Evolutionary conservation across 441 rosid genomes (phyloP).

Genomic region (Viola pubescens): DNA sequence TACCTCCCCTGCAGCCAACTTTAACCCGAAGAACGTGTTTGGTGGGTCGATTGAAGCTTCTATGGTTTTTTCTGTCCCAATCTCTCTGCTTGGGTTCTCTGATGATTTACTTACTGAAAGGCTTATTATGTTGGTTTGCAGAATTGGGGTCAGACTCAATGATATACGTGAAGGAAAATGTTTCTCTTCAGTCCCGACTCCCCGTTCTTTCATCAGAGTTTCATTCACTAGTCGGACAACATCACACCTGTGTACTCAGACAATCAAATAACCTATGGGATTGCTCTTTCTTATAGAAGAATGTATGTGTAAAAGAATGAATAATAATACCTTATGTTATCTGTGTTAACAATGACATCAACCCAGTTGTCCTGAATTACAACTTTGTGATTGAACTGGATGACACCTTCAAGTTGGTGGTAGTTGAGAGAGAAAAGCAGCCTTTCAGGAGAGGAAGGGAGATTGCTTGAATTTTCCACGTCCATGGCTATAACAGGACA

Average conservation of each 20-base stretch:
- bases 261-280: not conserved
- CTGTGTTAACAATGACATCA: slow-evolving; percentile 50
- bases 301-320: too few relatives aligned
- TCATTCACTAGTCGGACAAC: slow-evolving; percentile 44
- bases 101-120: slow-evolving; percentile 71
- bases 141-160: slow-evolving; percentile 54
- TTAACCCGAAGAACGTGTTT: slow-evolving; percentile 53
- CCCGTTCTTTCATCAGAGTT: slow-evolving; percentile 50
- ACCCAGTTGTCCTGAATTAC: slow-evolving; percentile 50
- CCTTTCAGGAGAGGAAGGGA: slow-evolving; percentile 41
- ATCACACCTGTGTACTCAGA: slow-evolving; percentile 40
- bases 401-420: slow-evolving; percentile 83
- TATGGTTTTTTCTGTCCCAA: slow-evolving; percentile 39
- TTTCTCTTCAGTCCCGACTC: slow-evolving; percentile 61
- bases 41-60: slow-evolving; percentile 69
- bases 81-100: slow-evolving; percentile 45
- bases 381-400: slow-evolving; percentile 62
- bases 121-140: slow-evolving; percentile 59
- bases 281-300: not conserved
- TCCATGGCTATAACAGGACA: slow-evolving; percentile 86
- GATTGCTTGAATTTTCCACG: slow-evolving; percentile 37
- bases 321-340: slow-evolving; percentile 58
- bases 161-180: slow-evolving; percentile 80
- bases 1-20: slow-evolving; percentile 50
- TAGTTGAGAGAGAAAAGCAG: slow-evolving; percentile 66